Base-by-base conservation (phyloP, 768 basidiomycete genomes). In the Termitomyces sp. region DNA sequence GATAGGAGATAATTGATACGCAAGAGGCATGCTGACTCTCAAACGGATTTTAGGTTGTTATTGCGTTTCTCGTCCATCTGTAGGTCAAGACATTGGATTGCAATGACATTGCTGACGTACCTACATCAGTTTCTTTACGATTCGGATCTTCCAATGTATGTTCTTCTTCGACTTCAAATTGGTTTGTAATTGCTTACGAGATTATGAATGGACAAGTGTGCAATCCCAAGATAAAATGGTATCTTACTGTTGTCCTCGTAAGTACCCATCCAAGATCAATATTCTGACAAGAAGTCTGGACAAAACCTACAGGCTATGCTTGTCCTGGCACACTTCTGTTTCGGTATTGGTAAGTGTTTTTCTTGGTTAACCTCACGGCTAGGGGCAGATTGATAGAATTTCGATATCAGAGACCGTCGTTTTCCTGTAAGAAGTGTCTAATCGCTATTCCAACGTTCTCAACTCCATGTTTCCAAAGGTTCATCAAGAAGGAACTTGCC, bases 401-500 rank as follows among this genome's bases (percentile, higher is more conserved):
- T 15, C 10, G 16, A 9, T 35, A 16, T n/a, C 52, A 74, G 73
- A 69, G 63, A 73, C 72, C 22, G 68, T 73, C 25, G 62, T 59
- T 3, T 70, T 68, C 44, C 54, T 68, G 67, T 72, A 38, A 51
- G 65, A 11, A 16, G 12, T 23, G 38, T n/a, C 7, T 23, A 18
- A 20, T 7, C 2, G 25, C 6, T 22, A 2, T 31, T 32, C 22
- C 1, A 48, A 6, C 31, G 16, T 31, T 16, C 27, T n/a, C 16
- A n/a, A 20, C 20, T 38, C 42, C 42, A 29, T n/a, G 2, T 52
- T 3, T 27, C n/a, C 11, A 13, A 47, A 27, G 36, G 73, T 74
- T 74, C 55, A 69, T 71, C 51, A 74, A 70, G 50, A 70, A 69
- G 43, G 64, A 72, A 31, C 63, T 77, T 12, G 51, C 53, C 3